Evolutionary conservation across 2,329 filamentous ascomycete genomes (phyloP).

Genomic region (Calycina herbarum): DNA sequence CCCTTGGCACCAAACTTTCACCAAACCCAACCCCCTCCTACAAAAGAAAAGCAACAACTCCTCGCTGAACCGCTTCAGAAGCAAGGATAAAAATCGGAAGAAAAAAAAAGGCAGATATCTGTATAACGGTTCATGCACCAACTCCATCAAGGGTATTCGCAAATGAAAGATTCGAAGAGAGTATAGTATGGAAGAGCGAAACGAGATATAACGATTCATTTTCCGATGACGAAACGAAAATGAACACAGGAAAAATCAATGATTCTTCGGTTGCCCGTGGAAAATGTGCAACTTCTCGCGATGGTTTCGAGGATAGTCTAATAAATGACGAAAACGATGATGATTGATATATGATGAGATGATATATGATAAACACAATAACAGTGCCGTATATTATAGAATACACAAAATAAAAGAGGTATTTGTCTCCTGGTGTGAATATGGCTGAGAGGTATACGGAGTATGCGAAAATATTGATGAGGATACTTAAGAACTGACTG

Average conservation of each 20-base stretch:
- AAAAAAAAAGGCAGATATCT: not conserved
- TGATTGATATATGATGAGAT: not conserved
- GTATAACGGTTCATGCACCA: slow-evolving; percentile 13
- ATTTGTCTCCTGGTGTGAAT: not conserved
- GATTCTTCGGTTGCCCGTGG: no score
- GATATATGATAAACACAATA: not conserved
- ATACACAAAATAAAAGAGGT: slow-evolving; percentile 25
- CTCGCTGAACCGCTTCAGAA: slow-evolving; percentile 14
- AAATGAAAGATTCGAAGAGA: slow-evolving; percentile 1
- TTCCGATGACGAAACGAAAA: no score
- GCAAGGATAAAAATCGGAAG: not conserved
- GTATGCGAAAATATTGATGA: not conserved
- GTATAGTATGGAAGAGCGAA: not conserved
- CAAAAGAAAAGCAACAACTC: slow-evolving; percentile 11
- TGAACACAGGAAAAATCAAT: no score
- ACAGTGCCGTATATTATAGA: slow-evolving; percentile 14
- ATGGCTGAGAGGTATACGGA: not conserved
- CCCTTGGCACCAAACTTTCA: not conserved
- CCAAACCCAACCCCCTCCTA: not conserved
- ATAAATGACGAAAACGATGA: slow-evolving; percentile 3
- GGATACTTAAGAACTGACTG: not conserved
- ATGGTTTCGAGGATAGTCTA: not conserved
- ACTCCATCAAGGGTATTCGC: slow-evolving; percentile 20
- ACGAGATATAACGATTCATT: not conserved
- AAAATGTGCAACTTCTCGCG: slow-evolving; percentile 4